Percentiles rank a stretch among this genome's conserved stretches.
Conservation (phyloP, 257 asterid species). For the Anisodus tanguticus region DNA sequence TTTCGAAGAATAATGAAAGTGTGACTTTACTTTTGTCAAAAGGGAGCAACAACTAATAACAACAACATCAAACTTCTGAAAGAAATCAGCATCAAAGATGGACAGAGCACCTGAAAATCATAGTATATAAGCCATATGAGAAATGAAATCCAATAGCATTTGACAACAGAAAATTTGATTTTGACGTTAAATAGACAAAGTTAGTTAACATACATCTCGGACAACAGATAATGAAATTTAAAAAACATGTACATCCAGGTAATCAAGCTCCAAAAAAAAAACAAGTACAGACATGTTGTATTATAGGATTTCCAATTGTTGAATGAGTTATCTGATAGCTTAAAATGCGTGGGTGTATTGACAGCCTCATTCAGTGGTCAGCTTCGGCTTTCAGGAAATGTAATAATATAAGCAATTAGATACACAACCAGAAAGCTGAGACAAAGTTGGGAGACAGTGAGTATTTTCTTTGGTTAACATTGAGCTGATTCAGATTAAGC, state of each 20-base stretch:
- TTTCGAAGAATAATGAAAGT: not conserved
- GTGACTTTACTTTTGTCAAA: slow-evolving; percentile 39
- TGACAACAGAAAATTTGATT: slow-evolving; percentile 8
- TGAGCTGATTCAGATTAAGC: not conserved
- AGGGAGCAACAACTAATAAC: slow-evolving; percentile 47
- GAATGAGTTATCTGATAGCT: not conserved
- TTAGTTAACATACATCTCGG: not conserved
- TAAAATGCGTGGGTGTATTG: not conserved
- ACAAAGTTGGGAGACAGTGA: not conserved
- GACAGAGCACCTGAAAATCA: slow-evolving; percentile 46
- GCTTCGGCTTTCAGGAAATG: not conserved
- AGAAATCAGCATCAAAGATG: slow-evolving; percentile 49
- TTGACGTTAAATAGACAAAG: not conserved
- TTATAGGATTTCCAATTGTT: not conserved
- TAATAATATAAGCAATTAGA: not conserved
- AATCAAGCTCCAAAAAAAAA: not conserved
- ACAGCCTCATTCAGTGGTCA: slow-evolving; percentile 7
- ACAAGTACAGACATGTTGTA: not conserved
- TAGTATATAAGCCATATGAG: not conserved
- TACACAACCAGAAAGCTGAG: not conserved
- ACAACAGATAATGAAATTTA: not conserved
- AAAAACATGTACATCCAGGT: not conserved
- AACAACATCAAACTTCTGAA: slow-evolving; percentile 48
- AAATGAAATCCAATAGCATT: slow-evolving; percentile 15
- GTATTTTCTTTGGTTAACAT: not conserved